phyloP scores from a whole-genome alignment of 1,139 yeast genomes.

The Yamadazyma jaroonii region DNA sequence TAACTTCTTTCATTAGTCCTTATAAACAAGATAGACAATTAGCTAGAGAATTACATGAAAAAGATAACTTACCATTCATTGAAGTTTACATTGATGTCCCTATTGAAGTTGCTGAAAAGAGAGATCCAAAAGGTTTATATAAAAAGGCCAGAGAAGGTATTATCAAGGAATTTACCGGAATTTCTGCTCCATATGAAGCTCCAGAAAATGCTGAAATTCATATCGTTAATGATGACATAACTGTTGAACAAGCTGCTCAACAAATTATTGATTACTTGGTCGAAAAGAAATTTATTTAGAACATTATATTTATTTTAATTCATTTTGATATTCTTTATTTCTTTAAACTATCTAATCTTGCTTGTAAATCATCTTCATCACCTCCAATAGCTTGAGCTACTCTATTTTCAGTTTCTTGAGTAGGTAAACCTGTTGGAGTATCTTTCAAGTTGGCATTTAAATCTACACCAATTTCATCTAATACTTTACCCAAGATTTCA shows the following conservation, averaged over 20 bases:
- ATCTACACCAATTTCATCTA: slow-evolving; percentile 95
- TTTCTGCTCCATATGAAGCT: slow-evolving; percentile 93
- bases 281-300: slow-evolving; percentile 47
- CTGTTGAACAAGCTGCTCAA: slow-evolving; percentile 79
- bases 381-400: slow-evolving; percentile 31
- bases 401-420: slow-evolving; percentile 15
- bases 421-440: slow-evolving; percentile 46
- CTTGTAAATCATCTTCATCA: slow-evolving; percentile 85
- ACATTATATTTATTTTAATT: background rate
- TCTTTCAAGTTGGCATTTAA: slow-evolving; percentile 66
- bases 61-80: slow-evolving; percentile 73
- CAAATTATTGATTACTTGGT: slow-evolving; percentile 68
- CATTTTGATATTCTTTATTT: slow-evolving; percentile 26
- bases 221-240: slow-evolving; percentile 59
- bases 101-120: slow-evolving; percentile 86
- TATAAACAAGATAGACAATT: slow-evolving; percentile 78
- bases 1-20: slow-evolving; percentile 92
- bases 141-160: slow-evolving; percentile 95
- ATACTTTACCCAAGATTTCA: slow-evolving; percentile 84
- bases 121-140: slow-evolving; percentile 96
- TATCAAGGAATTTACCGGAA: slow-evolving; percentile 93
- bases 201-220: slow-evolving; percentile 84
- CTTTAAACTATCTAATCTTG: slow-evolving; percentile 80
- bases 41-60: slow-evolving; percentile 81
- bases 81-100: slow-evolving; percentile 95